Evolutionary conservation across 2,329 filamentous ascomycete genomes (phyloP).

Genomic region (Scedosporium boydii): DNA sequence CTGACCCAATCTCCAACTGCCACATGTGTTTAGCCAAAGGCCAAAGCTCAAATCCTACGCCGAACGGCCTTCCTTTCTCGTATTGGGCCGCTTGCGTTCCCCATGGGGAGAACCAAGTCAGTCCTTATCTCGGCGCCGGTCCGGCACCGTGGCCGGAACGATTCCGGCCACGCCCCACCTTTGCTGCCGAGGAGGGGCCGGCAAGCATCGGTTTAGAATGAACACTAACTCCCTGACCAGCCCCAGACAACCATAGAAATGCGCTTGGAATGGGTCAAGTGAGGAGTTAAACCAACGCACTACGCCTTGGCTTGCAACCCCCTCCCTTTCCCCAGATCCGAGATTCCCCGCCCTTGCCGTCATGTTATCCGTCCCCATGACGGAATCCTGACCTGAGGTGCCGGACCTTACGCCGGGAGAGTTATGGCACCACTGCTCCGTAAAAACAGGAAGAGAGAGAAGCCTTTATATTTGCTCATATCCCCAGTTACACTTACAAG

Average conservation of each 20-base stretch:
- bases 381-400: not conserved
- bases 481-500: not conserved
- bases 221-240: not conserved
- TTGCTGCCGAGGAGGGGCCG: conserved; percentile 8
- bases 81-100: not conserved
- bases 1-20: not conserved
- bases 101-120: not conserved
- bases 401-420: no score
- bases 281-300: not conserved
- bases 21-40: not conserved
- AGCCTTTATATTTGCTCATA: not conserved
- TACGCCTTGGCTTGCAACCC: not conserved
- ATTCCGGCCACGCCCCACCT: conserved; percentile 21
- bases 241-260: not conserved
- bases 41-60: not conserved
- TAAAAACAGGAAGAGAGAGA: no score
- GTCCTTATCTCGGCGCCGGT: conserved; percentile 1
- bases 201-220: conserved; percentile 8
- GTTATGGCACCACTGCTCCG: no score
- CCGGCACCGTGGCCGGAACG: conserved; percentile 20
- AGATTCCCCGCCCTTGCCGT: not conserved
- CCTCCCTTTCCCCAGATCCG: conserved; percentile 3
- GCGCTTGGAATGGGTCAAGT: not conserved
- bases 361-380: not conserved
- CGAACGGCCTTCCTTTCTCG: not conserved